Base-by-base conservation (phyloP, 108 stramenopile species). In the Fragilaria crotonensis region DNA sequence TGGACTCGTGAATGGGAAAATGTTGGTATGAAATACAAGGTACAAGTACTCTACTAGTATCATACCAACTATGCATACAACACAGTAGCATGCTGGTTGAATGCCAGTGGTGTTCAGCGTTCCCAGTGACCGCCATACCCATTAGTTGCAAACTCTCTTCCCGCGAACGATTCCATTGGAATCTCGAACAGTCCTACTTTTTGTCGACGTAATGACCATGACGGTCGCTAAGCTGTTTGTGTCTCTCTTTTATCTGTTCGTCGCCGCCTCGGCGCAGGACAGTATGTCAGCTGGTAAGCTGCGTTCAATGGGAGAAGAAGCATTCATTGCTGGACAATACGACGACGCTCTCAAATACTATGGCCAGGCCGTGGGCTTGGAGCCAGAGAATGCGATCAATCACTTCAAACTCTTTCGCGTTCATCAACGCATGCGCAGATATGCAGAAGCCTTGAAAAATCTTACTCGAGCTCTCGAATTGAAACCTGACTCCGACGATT, bases 321-420 rank as follows among this genome's bases (percentile, higher is more conserved):
- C 86, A 57, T 68, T 87, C 36, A 63, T 67, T 20, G 52, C 69
- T 45, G 72, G 86, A 18, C 51, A 79, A 20, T 84, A 62, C 48
- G 66, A 70, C 60, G 64, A 88, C 9, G 90, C 94, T 7, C 52
- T 83, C 5, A 33, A 55, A 33, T 72, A 83, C 31, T 86, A 83
- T 55, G 29, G 63, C 3, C 69, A 83, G 53, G 96, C 94, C 21
- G 80, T 90, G 18, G 58, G 74, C 18, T 30, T 90, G 17, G 96
- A 97, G 72, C 96, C 96, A 9, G 58, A 86, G 45, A 94, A 93
- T 72, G 90, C 83, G 18, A 57, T 59, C 45, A 97, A 96, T 63
- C 75, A 89, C 67, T 94, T 84, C 71, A 94, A 95, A 67, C 73
- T 95, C 23, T 97, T 79, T 67, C 76, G 78, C 1, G 89, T 95